Evolutionary conservation across 1,284 basidiomycete species (phyloP), one percentile per base, ranked within the genome.

Genomic region (Somion occarium): DNA sequence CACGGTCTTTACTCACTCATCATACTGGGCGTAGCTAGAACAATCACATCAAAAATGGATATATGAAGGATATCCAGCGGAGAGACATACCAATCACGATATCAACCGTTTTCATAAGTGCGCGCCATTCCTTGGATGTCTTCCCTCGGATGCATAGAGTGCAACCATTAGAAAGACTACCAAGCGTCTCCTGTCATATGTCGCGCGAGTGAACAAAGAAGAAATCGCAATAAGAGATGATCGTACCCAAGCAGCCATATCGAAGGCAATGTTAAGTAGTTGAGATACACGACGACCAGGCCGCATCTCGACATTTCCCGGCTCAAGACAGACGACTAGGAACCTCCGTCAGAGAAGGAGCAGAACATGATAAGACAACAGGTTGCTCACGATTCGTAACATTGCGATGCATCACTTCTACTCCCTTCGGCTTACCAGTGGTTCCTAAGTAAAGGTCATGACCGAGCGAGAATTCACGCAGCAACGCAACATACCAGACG

Each of bases 111-210:
- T 75, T 76, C 74, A 83, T 76, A 22, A 79, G 71, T 3, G 71
- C 70, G 23, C 73, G 72, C 80, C 80, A 82, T 58, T 81, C 73
- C 50, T 74, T 76, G 5, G 76, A 79, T 11, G 74, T 70, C 56
- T 79, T 79, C 25, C 79, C 79, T 34, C 80, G 69, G 43, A 82
- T 69, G 57, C 73, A 78, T 2, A 83, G 64, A 0, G 79, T 82
- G 47, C 75, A 75, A 1, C 80, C 80, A 55, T 82, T 82, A 57
- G 68, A 73, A 46, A 82, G 65, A 50, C 75, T 72, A 5, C 79
- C 79, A 23, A 82, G 72, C 34, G 78, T 79, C 69, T 82, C 80
- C 78, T 79, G 54, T n/a, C n/a, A n/a, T n/a, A n/a, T n/a, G n/a
- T n/a, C n/a, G n/a, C n/a, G n/a, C n/a, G n/a, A n/a, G n/a, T 53